Percentiles rank a stretch among this genome's conserved stretches.
Conservation (phyloP, 2,329 filamentous ascomycete species). For the Didymella arachidicola region DNA sequence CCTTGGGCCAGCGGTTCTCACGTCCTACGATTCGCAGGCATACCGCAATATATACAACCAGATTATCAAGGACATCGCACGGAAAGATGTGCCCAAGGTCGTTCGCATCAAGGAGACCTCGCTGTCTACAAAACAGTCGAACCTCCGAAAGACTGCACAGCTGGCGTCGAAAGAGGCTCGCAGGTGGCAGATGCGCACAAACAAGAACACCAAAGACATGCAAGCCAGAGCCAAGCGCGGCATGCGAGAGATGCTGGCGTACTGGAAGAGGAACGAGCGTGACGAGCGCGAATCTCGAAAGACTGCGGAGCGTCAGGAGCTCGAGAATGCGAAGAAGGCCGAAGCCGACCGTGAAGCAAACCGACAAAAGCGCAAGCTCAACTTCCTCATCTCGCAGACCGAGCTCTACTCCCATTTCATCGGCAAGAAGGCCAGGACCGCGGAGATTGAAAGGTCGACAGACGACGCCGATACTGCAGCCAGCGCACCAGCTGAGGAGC, state of each 20-base stretch:
- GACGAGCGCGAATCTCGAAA: slow-evolving; percentile 95
- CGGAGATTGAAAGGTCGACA: slow-evolving; percentile 89
- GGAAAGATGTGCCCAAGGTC: slow-evolving; percentile 92
- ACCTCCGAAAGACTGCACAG: slow-evolving; percentile 96
- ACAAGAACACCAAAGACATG: slow-evolving; percentile 98
- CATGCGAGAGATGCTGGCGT: slow-evolving; percentile 99
- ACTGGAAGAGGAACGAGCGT: slow-evolving; percentile 98
- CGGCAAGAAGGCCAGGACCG: slow-evolving; percentile 98
- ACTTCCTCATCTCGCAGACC: slow-evolving; percentile 98
- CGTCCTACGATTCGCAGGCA: slow-evolving; percentile 82
- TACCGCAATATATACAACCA: slow-evolving; percentile 98
- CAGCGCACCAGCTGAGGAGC: slow-evolving; percentile 45
- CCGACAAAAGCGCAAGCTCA: slow-evolving; percentile 96
- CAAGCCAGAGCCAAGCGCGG: slow-evolving; percentile 96
- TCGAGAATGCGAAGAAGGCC: slow-evolving; percentile 94
- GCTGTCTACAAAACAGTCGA: slow-evolving; percentile 86
- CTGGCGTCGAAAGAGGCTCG: slow-evolving; percentile 96
- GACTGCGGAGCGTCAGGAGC: slow-evolving; percentile 91
- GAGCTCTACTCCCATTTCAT: slow-evolving; percentile 99
- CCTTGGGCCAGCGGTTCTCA: slow-evolving; percentile 46
- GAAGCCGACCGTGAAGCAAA: slow-evolving; percentile 98
- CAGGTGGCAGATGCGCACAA: slow-evolving; percentile 95
- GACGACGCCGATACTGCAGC: slow-evolving; percentile 70
- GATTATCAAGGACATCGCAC: slow-evolving; percentile 93
- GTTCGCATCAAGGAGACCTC: slow-evolving; percentile 88